Percentiles rank a stretch among this genome's conserved stretches.
These are phyloP conservation scores for Xylariaceae sp. DNA, from an alignment of 2,329 filamentous ascomycete genomes.

Conservation along the genomic window DNA sequence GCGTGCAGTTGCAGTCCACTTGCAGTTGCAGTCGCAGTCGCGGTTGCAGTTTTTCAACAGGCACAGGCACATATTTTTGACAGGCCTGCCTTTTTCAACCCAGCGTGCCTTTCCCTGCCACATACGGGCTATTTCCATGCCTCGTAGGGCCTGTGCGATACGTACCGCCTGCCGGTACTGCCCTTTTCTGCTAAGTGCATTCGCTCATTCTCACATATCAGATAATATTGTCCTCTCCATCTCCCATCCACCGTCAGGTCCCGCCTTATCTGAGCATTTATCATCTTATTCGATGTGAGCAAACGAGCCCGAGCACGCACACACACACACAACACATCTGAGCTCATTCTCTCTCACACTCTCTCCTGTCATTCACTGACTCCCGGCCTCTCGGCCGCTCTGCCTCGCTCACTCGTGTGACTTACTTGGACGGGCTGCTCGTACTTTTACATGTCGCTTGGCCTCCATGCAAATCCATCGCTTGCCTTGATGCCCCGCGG, in stretches of 20 bases:
- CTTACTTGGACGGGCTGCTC: neutral
- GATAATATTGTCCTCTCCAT: neutral
- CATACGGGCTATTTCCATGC: too few species aligned
- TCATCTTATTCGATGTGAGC: neutral
- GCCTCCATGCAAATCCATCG: slow-evolving; percentile 9
- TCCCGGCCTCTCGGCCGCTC: neutral
- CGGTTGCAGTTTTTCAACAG: neutral
- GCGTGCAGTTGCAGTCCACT: neutral
- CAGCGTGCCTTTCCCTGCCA: neutral
- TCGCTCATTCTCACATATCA: too few species aligned
- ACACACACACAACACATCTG: too few species aligned
- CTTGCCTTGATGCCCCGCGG: neutral
- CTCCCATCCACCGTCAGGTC: neutral
- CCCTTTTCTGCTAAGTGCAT: neutral
- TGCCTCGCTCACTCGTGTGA: neutral
- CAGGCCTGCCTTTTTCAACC: neutral
- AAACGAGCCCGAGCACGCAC: neutral
- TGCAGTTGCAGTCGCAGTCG: too few species aligned
- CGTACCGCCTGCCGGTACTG: neutral
- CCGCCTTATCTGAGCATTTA: too few species aligned
- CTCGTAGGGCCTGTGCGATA: too few species aligned
- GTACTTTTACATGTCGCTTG: neutral
- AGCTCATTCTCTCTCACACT: neutral
- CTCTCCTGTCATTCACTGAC: neutral
- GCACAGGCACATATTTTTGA: neutral